Conservation (phyloP, 805 yeast species). For the Blastobotrys chiropterorum region DNA sequence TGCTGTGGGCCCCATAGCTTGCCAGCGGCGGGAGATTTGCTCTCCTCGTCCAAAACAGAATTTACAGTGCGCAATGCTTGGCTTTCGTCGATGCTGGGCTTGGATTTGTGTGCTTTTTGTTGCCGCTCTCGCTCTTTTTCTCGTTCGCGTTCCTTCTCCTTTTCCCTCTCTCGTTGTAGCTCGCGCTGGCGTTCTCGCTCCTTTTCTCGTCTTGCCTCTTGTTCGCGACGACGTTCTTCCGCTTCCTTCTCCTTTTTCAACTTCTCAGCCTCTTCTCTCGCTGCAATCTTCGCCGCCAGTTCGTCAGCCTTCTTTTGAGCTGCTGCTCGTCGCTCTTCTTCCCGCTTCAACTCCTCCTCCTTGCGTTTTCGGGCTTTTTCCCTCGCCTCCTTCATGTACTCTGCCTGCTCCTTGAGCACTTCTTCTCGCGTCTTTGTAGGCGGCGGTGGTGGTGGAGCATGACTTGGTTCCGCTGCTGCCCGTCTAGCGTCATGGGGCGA, state of each 20-base stretch:
- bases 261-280: conserved; percentile 3
- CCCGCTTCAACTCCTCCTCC: conserved; percentile 29
- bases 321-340: conserved; percentile 25
- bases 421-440: not conserved
- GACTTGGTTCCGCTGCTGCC: not conserved
- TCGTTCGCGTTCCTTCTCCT: conserved; percentile 3
- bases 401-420: conserved; percentile 27
- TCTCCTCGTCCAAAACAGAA: conserved; percentile 7
- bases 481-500: not conserved
- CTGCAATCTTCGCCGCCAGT: conserved; percentile 21
- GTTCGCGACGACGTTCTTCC: too few species aligned
- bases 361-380: conserved; percentile 32
- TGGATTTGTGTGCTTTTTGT: conserved; percentile 3
- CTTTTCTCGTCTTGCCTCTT: too few species aligned
- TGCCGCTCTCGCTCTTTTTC: conserved; percentile 3
- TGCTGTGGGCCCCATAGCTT: not conserved
- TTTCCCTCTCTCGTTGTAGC: conserved; percentile 5
- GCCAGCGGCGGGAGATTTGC: conserved; percentile 1
- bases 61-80: conserved; percentile 2
- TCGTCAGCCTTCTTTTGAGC: conserved; percentile 28
- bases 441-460: not conserved
- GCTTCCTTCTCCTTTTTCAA: conserved; percentile 7
- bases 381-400: conserved; percentile 28
- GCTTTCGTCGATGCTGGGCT: conserved; percentile 3
- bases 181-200: conserved; percentile 2